phyloP scores from a whole-genome alignment of 495 filamentous ascomycete genomes.

The Neurospora sp. region DNA sequence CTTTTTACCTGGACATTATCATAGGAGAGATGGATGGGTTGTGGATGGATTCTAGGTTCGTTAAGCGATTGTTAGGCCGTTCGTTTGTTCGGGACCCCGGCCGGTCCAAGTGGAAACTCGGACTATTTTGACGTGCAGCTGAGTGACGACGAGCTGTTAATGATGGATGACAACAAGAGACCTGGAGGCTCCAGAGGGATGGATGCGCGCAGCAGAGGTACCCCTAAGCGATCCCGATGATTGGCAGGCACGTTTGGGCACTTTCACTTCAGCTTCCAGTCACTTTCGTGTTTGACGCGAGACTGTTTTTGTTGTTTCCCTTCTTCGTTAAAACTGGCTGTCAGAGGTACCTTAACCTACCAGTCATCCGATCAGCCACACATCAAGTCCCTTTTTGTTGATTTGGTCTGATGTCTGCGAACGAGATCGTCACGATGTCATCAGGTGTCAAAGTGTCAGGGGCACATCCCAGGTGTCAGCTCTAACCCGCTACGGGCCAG shows the following conservation, averaged over 20 bases:
- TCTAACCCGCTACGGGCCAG: not conserved
- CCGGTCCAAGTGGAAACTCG: not conserved
- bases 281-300: not conserved
- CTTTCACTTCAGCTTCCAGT: not conserved
- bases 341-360: not conserved
- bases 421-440: not conserved
- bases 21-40: not conserved
- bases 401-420: not conserved
- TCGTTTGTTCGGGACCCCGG: not conserved
- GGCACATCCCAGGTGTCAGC: not conserved
- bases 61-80: not conserved
- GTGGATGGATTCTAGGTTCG: not conserved
- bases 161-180: not conserved
- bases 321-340: not conserved
- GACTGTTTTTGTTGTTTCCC: not conserved
- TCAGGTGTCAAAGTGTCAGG: not conserved
- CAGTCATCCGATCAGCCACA: not conserved
- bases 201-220: not conserved
- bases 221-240: not conserved
- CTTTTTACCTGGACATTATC: not conserved
- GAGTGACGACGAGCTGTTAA: not conserved
- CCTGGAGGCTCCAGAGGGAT: not conserved
- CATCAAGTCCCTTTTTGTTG: not conserved
- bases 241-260: not conserved
- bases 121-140: not conserved